Conservation (phyloP, 768 basidiomycete genomes). For the Podaxis sp. region DNA sequence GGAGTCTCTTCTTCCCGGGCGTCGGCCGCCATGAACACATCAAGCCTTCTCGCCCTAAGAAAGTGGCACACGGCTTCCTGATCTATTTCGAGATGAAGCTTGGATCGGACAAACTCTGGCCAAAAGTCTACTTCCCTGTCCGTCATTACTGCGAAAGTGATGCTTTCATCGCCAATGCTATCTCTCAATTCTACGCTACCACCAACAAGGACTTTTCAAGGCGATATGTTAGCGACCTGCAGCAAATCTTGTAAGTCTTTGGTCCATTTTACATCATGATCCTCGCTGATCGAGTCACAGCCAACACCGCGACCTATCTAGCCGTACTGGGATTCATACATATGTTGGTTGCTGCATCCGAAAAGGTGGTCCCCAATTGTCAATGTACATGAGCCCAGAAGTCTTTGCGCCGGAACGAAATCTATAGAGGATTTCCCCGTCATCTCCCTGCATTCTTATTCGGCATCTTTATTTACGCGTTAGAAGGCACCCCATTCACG, state of each 20-base stretch:
- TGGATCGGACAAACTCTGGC: slow-evolving; percentile 12
- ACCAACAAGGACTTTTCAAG: slow-evolving; percentile 13
- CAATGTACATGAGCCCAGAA: slow-evolving; percentile 20
- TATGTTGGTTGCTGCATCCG: slow-evolving; percentile 19
- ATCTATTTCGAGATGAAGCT: slow-evolving; percentile 19
- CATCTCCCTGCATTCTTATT: not conserved
- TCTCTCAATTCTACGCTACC: slow-evolving; percentile 14
- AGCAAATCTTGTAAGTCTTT: slow-evolving; percentile 16
- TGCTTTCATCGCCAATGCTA: slow-evolving; percentile 15
- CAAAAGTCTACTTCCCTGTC: slow-evolving; percentile 20
- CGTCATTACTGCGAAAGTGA: slow-evolving; percentile 20
- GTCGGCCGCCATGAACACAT: slow-evolving; percentile 13
- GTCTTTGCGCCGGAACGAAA: slow-evolving; percentile 16
- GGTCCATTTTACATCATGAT: not conserved
- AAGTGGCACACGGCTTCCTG: slow-evolving; percentile 15
- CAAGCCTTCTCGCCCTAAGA: slow-evolving; percentile 5
- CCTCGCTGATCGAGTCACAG: not conserved
- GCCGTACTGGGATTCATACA: slow-evolving; percentile 20
- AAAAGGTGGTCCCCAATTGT: slow-evolving; percentile 18
- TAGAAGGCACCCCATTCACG: not conserved
- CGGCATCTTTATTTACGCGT: not conserved
- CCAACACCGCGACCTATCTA: slow-evolving; percentile 15
- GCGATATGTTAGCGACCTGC: slow-evolving; percentile 13
- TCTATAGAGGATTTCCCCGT: not conserved
- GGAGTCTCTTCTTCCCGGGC: slow-evolving; percentile 17